Percentiles rank a stretch among this genome's conserved stretches.
phyloP scores from a whole-genome alignment of 306 rosid species.

The Ammopiptanthus mongolicus region DNA sequence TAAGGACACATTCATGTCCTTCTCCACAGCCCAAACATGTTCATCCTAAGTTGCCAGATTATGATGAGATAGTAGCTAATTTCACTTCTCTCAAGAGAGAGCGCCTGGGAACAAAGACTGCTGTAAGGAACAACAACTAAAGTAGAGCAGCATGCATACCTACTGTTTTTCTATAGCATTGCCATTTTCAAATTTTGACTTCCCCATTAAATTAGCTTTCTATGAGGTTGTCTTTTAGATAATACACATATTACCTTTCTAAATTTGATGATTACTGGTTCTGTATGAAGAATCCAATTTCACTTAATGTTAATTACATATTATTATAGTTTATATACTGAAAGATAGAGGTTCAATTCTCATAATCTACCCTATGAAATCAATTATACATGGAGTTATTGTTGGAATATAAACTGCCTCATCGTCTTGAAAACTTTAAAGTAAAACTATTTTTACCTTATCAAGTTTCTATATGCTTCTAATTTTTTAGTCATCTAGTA shows the following conservation, averaged over 20 bases:
- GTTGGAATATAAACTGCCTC: not conserved
- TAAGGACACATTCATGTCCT: conserved; percentile 39
- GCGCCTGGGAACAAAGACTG: conserved; percentile 5
- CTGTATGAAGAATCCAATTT: not conserved
- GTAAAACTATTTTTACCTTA: too few relatives aligned
- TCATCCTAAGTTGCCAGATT: conserved; percentile 86
- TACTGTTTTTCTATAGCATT: not conserved
- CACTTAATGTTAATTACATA: not conserved
- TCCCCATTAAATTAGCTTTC: not conserved
- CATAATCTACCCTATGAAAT: not conserved
- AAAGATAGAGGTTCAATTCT: not conserved
- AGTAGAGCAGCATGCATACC: not conserved
- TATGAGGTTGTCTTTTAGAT: not conserved
- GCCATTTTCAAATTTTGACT: not conserved
- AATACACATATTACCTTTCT: not conserved
- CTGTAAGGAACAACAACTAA: not conserved
- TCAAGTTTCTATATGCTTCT: not conserved
- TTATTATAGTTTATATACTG: too few relatives aligned
- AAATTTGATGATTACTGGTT: not conserved
- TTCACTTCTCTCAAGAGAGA: conserved; percentile 65
- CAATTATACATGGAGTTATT: not conserved
- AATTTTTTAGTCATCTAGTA: not conserved
- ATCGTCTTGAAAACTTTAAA: too few relatives aligned
- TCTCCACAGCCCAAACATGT: conserved; percentile 56
- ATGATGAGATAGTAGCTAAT: conserved; percentile 58